A percentile compares a stretch with the other conserved stretches of the same genome.
phyloP scores from a whole-genome alignment of 192 early-diverging fungal genomes.

The Phycomyces nitens region DNA sequence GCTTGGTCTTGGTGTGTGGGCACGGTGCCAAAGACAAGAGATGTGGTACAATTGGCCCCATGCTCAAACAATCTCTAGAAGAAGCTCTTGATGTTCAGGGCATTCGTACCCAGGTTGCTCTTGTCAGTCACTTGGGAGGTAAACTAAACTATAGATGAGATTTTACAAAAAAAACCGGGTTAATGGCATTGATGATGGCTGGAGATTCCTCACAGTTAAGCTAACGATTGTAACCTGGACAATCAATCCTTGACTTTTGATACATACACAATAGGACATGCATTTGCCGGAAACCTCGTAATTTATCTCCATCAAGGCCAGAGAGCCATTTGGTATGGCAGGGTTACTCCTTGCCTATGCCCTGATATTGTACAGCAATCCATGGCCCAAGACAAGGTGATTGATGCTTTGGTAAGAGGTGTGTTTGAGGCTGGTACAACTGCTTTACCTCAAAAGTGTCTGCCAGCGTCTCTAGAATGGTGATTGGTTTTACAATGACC shows the following conservation, averaged over 20 bases:
- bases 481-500: neutral
- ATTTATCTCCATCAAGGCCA: conserved; percentile 36
- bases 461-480: conserved; percentile 1
- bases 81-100: conserved; percentile 28
- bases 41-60: conserved; percentile 42
- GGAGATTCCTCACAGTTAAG: too few species aligned
- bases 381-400: conserved; percentile 38
- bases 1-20: conserved; percentile 44
- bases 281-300: conserved; percentile 51
- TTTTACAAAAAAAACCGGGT: neutral
- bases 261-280: too few species aligned
- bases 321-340: conserved; percentile 49
- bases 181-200: too few species aligned
- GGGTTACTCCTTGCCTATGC: conserved; percentile 43
- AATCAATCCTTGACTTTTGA: too few species aligned
- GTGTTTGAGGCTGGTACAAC: conserved; percentile 27
- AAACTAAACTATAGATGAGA: neutral
- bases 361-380: conserved; percentile 41
- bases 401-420: conserved; percentile 43
- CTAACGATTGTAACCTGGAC: too few species aligned
- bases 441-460: neutral
- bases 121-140: conserved; percentile 49
- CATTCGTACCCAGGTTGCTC: conserved; percentile 12
- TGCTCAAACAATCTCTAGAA: conserved; percentile 40
- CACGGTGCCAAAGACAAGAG: conserved; percentile 45